phyloP scores from a whole-genome alignment of 106 monocot genomes.

The Cymbidium sinense region DNA sequence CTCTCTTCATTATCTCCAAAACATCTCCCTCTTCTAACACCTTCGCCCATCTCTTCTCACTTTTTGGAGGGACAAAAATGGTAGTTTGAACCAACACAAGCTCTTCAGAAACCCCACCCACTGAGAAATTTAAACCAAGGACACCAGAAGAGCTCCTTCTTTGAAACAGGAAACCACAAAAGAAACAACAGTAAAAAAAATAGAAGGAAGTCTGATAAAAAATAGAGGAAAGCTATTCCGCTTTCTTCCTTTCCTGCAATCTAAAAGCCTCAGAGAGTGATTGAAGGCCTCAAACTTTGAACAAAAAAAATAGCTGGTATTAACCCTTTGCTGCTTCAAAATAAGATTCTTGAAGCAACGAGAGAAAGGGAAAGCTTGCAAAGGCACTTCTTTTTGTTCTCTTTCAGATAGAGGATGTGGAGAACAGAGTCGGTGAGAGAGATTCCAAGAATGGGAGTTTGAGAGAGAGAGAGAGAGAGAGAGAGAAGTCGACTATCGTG shows the following conservation, averaged over 20 bases:
- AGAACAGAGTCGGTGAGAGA: not conserved
- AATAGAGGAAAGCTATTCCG: not conserved
- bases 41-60: not conserved
- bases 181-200: not conserved
- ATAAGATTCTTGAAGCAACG: not conserved
- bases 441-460: not conserved
- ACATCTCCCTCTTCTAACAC: constrained; percentile 6
- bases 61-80: not conserved
- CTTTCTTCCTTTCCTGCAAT: no score
- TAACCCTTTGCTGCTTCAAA: not conserved
- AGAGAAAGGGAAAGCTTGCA: not conserved
- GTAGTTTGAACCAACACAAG: not conserved
- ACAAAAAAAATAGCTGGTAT: not conserved
- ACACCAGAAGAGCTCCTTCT: not conserved
- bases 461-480: not conserved
- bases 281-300: no score
- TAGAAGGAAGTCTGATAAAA: no score
- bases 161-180: not conserved
- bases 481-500: not conserved
- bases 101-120: no score
- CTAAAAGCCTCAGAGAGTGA: no score
- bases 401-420: not conserved
- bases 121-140: no score
- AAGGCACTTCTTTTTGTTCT: not conserved
- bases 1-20: constrained; percentile 35